Percentiles rank a stretch among this genome's conserved stretches.
Evolutionary conservation across 768 basidiomycete species (phyloP).

Genomic region (Psilocybe sp.): DNA sequence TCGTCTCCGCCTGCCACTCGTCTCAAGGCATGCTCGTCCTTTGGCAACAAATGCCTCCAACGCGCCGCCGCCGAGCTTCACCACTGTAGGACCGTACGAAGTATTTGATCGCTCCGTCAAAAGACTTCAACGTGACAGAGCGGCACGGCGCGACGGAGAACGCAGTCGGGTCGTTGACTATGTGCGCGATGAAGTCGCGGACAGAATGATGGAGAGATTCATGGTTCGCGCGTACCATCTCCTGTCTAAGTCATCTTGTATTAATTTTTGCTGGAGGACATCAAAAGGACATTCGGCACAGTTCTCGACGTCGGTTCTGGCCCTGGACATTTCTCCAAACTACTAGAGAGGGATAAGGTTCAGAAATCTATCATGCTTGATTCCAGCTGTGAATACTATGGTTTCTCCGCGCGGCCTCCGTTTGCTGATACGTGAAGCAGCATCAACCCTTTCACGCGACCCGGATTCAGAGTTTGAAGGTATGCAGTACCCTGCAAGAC

Average conservation of each 20-base stretch:
- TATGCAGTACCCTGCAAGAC: slow-evolving; percentile 24
- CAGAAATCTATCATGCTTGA: slow-evolving; percentile 84
- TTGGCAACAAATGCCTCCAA: slow-evolving; percentile 50
- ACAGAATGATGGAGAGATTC: slow-evolving; percentile 87
- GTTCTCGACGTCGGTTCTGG: slow-evolving; percentile 90
- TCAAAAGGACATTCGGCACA: slow-evolving; percentile 77
- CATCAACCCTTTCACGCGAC: slow-evolving; percentile 70
- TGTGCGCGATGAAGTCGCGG: slow-evolving; percentile 86
- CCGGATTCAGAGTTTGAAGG: slow-evolving; percentile 79
- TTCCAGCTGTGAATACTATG: slow-evolving; percentile 61
- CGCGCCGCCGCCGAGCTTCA: slow-evolving; percentile 36
- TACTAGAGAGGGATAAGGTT: slow-evolving; percentile 66
- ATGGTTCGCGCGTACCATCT: slow-evolving; percentile 48
- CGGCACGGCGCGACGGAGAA: slow-evolving; percentile 50
- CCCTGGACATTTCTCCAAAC: slow-evolving; percentile 86
- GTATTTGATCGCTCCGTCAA: slow-evolving; percentile 88
- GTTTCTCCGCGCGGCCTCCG: not conserved
- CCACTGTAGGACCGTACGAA: slow-evolving; percentile 63
- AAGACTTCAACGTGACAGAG: slow-evolving; percentile 71
- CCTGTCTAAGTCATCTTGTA: not conserved
- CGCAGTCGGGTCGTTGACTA: slow-evolving; percentile 86
- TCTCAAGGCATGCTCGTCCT: slow-evolving; percentile 27
- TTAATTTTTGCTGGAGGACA: slow-evolving; percentile 58
- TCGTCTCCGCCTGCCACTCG: slow-evolving; percentile 7
- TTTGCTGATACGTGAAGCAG: slow-evolving; percentile 35